A percentile compares a stretch with the other conserved stretches of the same genome.
Conservation (phyloP, 1,284 basidiomycete genomes). For the Ganoderma lingzhi region DNA sequence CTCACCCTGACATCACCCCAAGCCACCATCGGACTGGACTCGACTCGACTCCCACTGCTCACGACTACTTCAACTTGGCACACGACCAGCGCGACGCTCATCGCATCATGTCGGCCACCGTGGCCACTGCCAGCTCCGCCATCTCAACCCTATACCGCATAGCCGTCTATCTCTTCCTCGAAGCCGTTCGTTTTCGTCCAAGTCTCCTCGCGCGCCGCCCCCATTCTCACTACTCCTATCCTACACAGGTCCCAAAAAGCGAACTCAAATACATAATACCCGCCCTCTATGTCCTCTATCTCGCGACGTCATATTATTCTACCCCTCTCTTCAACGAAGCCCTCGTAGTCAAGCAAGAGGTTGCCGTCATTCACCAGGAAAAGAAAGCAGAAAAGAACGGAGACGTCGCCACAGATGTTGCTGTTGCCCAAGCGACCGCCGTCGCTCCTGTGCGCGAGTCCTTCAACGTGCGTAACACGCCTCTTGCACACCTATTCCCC, state of each 20-base stretch:
- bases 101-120: conserved; percentile 26
- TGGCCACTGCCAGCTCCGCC: conserved; percentile 34
- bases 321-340: conserved; percentile 23
- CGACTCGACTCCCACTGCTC: conserved; percentile 3
- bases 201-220: background rate
- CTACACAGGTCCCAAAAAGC: conserved; percentile 20
- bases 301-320: conserved; percentile 18
- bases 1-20: conserved; percentile 21
- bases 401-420: conserved; percentile 24
- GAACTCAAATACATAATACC: conserved; percentile 27
- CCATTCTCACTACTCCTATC: background rate
- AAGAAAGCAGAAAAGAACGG: conserved; percentile 25
- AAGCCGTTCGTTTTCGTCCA: conserved; percentile 31
- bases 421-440: conserved; percentile 20
- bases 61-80: background rate
- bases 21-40: conserved; percentile 4
- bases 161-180: conserved; percentile 35
- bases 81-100: conserved; percentile 14
- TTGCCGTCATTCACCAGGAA: conserved; percentile 18
- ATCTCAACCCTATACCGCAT: conserved; percentile 37
- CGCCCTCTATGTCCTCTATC: conserved; percentile 25
- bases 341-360: conserved; percentile 26
- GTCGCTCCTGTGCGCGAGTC: conserved; percentile 21
- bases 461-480: conserved; percentile 17
- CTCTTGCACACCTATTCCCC: conserved; percentile 1